A percentile compares a stretch with the other conserved stretches of the same genome.
These are phyloP conservation scores for Brettanomyces anomalus DNA, from an alignment of 805 yeast species.

Conservation along the genomic window DNA sequence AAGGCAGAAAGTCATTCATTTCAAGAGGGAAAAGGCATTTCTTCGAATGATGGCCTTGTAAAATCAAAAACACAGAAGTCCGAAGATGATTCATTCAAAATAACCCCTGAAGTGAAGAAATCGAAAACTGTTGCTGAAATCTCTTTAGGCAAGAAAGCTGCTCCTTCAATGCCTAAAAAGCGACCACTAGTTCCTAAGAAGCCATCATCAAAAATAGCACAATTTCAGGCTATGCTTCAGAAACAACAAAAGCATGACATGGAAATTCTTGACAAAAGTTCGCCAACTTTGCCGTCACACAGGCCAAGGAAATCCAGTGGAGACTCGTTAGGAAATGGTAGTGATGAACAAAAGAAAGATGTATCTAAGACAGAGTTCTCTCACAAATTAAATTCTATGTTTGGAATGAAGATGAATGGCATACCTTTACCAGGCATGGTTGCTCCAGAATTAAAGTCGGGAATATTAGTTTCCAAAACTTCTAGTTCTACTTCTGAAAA, in stretches of 20 bases:
- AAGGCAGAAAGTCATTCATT: no score
- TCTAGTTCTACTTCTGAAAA: not conserved
- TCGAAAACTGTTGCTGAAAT: not conserved
- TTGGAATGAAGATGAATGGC: constrained; percentile 28
- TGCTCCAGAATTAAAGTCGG: no score
- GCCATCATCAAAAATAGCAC: constrained; percentile 70
- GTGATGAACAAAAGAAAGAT: constrained; percentile 19
- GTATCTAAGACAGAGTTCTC: constrained; percentile 30
- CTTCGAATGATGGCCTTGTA: not conserved
- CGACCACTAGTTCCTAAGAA: constrained; percentile 72
- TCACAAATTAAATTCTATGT: constrained; percentile 43
- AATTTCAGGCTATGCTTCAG: constrained; percentile 69
- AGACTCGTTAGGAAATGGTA: constrained; percentile 13
- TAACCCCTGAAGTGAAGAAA: not conserved
- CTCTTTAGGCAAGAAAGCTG: not conserved
- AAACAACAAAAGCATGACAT: constrained; percentile 35
- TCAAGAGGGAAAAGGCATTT: not conserved
- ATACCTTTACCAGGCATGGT: constrained; percentile 43
- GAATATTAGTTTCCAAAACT: not conserved
- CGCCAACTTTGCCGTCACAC: constrained; percentile 15
- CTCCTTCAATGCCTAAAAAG: constrained; percentile 6
- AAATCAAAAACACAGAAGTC: no score
- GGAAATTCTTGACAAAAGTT: constrained; percentile 10
- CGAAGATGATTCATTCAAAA: not conserved
- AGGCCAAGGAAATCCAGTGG: constrained; percentile 12